Evolutionary conservation across 495 filamentous ascomycete genomes (phyloP), one percentile per base, ranked within the genome.

Genomic region (Bathelium albidoporum): DNA sequence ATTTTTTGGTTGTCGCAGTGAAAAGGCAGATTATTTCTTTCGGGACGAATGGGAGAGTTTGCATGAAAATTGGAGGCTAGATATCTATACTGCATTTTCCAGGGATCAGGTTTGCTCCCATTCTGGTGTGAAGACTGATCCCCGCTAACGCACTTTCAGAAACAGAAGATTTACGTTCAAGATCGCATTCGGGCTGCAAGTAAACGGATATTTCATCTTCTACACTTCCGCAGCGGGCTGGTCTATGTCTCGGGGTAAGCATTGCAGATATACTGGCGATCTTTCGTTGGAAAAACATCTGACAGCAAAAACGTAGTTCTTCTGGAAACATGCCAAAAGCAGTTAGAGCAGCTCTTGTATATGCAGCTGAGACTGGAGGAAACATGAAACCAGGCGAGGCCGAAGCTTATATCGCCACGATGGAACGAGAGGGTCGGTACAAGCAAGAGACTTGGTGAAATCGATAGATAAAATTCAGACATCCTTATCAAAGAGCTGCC

Each of bases 161-260:
- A 66, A 28, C 77, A 84, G 64, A 96, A 96, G 74, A 72, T 88
- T 31, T 99, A 99, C 69, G 93, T 99, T 11, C 94, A 99, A 70
- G 85, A 96, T 73, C 75, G 86, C 2, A 83, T 99, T 53, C 81
- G 85, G 0, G 74, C 85, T 68, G 75, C 90, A 20, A 81, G 79
- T 0, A 44, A 64, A 10, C 66, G 80, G 31, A 80, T 97, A 3
- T 87, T 81, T 68, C 69, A 80, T 2, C 70, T 85, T 32, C 70
- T 97, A 12, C 72, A 80, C 59, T 73, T 78, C 32, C 62, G 75
- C 29, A 62, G 72, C 0, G 89, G 84, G 0, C 77, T 83, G 2
- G 78, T 91, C 2, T 89, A 84, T 73, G 81, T 98, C 12, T 97
- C 94, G 73, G 94, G 94, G 5, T 91, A 84, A 20, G 59, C 59